Evolutionary conservation across 768 basidiomycete genomes (phyloP), one percentile per base, ranked within the genome.

Genomic region (Mycena rebaudengoi): DNA sequence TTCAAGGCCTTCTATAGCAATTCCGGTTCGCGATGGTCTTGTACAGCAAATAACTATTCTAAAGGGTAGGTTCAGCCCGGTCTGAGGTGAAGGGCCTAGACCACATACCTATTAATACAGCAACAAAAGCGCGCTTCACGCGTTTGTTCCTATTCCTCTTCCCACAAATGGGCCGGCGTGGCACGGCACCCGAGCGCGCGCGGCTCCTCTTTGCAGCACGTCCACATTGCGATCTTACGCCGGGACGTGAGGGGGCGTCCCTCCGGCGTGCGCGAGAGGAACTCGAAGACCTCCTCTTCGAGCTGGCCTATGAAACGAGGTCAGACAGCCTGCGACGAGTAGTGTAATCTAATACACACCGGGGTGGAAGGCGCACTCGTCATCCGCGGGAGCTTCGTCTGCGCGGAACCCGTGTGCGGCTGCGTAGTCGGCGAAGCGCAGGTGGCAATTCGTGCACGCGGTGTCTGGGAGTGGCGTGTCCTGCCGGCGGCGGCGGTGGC

Each of bases 191-290:
- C 82, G 1, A 73, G 69, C 51, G 78, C 79, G 68, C 69, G 68
- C 57, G 77, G 78, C 30, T 82, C 82, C 58, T 82, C 80, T 44
- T 80, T 77, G 66, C 81, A 84, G 67, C 83, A 84, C 48, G 75
- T 83, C 83, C 83, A 84, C 80, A 83, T 83, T 13, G 73, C 73
- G 16, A 83, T 73, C 11, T 71, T 77, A 39, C 75, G 76, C 25
- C 77, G 69, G 13, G 74, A 75, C 32, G 73, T 73, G 58, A 73
- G 75, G 4, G 68, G 58, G 32, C 67, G 73, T 16, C 77, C 77
- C 28, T 78, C 75, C 12, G 78, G 73, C 2, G 75, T 75, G n/a
- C 72, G 67, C 23, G 79, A 78, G 7, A 80, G 68, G 66, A 83
- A 83, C 59, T 82, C 81, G 62, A 79, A 82, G 3, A 76, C 67